Evolutionary conservation across 306 rosid species (phyloP), one percentile per base, ranked within the genome.

Genomic region (Gillenia trifoliata): DNA sequence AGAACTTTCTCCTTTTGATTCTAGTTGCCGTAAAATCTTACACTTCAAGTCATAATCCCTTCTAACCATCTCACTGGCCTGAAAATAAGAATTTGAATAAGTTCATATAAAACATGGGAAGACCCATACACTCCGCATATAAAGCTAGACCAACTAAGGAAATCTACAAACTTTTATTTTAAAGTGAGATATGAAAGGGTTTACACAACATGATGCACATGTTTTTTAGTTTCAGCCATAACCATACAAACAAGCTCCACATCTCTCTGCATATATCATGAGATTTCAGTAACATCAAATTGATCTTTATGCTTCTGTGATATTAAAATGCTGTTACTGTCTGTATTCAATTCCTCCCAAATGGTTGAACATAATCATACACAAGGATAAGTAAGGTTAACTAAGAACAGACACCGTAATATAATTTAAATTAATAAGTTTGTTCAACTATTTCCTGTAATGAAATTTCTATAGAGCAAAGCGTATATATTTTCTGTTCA

Each of bases 61-160:
- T 81, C 98, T 83, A 36, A 94, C 87, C 79, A 83, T 78, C 81
- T 82, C 97, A 86, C 95, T 92, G 71, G 99, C 98, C 99, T 94
- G 80, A 65, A 45, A 74, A 68, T 30, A 75, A 57, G 57, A 82
- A 11, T 55, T 25, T 20, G 38, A 22, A 25, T 25, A 30, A 17
- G 62, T 60, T 17, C 43, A 25, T 33, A 43, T 55, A 54, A 61
- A 23, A 60, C 34, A 66, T 69, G 6, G 54, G 59, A 70, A 50
- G 19, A 28, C 76, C 30, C 65, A 64, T 15, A 6, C n/a, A 33
- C 40, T 20, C 45, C 43, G 25, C 20, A 50, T 65, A 15, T 2
- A 43, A 72, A 65, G 34, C 55, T 23, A 50, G 22, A 73, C 40
- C 68, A 16, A 38, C 54, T 17, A 3, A 75, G 30, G 23, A 68